These are phyloP conservation scores for Hypoxylon lienhwacheense DNA, from an alignment of 495 filamentous ascomycete species.

Conservation along the genomic window DNA sequence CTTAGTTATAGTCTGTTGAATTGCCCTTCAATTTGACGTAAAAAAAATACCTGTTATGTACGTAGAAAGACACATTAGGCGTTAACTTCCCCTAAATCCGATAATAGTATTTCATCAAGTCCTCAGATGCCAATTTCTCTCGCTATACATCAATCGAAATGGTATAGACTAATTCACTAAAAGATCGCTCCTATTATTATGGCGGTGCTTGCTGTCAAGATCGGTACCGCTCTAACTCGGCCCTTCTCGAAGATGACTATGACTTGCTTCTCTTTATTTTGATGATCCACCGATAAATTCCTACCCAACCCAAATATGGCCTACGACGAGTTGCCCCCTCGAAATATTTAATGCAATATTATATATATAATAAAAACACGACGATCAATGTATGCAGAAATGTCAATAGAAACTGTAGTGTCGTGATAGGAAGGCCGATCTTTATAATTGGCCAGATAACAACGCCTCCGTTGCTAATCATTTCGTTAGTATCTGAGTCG, in stretches of 20 bases:
- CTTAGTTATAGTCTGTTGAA: no score
- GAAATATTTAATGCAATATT: slow-evolving; percentile 27
- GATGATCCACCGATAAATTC: slow-evolving; percentile 13
- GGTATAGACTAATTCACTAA: background rate
- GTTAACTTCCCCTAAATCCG: no score
- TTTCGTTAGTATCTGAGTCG: slow-evolving; percentile 41
- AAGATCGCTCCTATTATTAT: slow-evolving; percentile 27
- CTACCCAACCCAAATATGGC: slow-evolving; percentile 16
- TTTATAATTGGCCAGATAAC: slow-evolving; percentile 67
- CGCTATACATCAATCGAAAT: slow-evolving; percentile 13
- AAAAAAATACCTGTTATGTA: no score
- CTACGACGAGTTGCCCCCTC: slow-evolving; percentile 14
- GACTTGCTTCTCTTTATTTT: slow-evolving; percentile 15
- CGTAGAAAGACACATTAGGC: no score
- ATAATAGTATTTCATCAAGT: background rate
- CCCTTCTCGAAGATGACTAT: slow-evolving; percentile 6
- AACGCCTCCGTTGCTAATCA: slow-evolving; percentile 70
- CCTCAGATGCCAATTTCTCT: slow-evolving; percentile 2
- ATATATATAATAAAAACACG: slow-evolving; percentile 29
- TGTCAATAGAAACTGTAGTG: slow-evolving; percentile 4
- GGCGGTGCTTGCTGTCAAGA: slow-evolving; percentile 1
- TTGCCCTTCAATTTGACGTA: no score
- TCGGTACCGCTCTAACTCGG: slow-evolving; percentile 10
- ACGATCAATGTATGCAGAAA: slow-evolving; percentile 28
- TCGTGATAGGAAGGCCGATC: background rate